A percentile compares a stretch with the other conserved stretches of the same genome.
Conservation (phyloP, 164 flowering plant species). For the Magnolia kwangsiensis region DNA sequence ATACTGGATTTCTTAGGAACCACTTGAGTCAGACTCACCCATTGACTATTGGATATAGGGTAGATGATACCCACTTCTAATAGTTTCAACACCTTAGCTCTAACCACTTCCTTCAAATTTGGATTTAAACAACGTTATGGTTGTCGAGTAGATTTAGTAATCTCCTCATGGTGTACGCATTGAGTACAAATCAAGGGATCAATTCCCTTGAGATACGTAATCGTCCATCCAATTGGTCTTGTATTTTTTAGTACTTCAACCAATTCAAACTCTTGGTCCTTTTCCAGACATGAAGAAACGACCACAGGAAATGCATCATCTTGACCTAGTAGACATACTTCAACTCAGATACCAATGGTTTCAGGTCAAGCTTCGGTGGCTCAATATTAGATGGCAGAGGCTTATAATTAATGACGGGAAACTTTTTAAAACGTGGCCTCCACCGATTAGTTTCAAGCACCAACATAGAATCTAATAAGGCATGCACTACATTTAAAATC, state of each 20-base stretch:
- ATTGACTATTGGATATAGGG: not conserved
- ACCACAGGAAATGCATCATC: not conserved
- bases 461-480: too few species aligned
- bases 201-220: not conserved
- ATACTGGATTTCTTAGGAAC: not conserved
- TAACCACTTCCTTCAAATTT: not conserved
- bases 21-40: not conserved
- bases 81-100: not conserved
- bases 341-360: not conserved
- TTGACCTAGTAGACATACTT: not conserved
- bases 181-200: not conserved
- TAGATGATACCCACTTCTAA: not conserved
- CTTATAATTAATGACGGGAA: not conserved
- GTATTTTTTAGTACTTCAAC: too few species aligned
- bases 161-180: not conserved
- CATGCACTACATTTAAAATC: too few species aligned
- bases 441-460: too few species aligned
- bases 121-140: not conserved
- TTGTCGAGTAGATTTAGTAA: not conserved
- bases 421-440: not conserved
- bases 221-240: not conserved
- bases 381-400: not conserved
- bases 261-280: not conserved
- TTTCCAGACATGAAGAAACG: not conserved
- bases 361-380: too few species aligned